Conservation (phyloP, 2,329 filamentous ascomycete species). For the Mycosphaerelloides madeirae region DNA sequence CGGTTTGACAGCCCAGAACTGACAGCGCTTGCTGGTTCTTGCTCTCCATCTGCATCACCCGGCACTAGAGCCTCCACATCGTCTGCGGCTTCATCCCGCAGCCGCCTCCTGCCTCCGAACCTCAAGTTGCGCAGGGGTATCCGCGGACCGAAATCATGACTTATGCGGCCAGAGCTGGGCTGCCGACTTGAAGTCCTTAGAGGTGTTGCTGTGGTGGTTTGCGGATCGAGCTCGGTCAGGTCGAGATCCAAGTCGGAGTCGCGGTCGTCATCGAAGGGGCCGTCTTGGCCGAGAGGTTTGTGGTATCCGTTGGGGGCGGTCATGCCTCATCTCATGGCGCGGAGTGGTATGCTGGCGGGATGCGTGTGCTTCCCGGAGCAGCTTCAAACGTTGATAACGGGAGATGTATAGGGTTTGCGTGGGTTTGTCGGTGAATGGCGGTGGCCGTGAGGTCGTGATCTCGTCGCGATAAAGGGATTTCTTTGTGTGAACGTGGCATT, state of each 20-base stretch:
- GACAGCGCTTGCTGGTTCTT: conserved; percentile 14
- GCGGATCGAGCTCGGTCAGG: conserved; percentile 72
- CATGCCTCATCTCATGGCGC: conserved; percentile 39
- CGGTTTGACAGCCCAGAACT: conserved; percentile 48
- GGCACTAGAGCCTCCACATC: conserved; percentile 63
- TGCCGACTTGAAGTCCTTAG: conserved; percentile 7
- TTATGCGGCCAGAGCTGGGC: conserved; percentile 18
- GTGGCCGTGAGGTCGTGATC: too few relatives aligned
- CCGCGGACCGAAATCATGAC: conserved; percentile 43
- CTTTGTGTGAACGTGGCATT: too few relatives aligned
- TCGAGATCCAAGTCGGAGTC: conserved; percentile 76
- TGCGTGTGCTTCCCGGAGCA: too few relatives aligned
- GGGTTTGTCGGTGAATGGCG: too few relatives aligned
- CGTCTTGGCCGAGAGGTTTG: conserved; percentile 59
- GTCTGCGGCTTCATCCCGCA: conserved; percentile 53
- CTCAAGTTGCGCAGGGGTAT: conserved; percentile 66
- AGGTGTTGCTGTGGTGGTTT: conserved; percentile 22
- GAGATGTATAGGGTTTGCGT: too few relatives aligned
- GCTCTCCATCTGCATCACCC: conserved; percentile 45
- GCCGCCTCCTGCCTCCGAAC: conserved; percentile 41
- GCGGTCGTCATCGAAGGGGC: conserved; percentile 41
- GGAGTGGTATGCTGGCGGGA: too few relatives aligned
- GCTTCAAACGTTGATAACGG: too few relatives aligned
- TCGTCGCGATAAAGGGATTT: too few relatives aligned
- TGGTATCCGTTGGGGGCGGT: conserved; percentile 43